Percentiles rank a stretch among this genome's conserved stretches.
Conservation (phyloP, 345 rosid species). For the Bretschneidera sinensis region DNA sequence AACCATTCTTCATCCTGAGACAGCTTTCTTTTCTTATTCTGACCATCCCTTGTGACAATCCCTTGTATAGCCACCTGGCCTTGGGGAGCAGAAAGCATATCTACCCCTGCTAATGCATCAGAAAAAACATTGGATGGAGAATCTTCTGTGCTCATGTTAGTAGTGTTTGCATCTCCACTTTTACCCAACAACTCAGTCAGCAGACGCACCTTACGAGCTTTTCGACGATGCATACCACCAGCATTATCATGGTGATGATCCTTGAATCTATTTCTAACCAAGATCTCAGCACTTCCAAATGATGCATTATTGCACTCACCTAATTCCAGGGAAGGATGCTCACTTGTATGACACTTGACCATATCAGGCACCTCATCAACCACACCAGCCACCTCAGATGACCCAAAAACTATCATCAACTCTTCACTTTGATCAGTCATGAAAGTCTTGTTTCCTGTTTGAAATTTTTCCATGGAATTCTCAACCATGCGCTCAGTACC, state of each 20-base stretch:
- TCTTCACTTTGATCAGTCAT: constrained; percentile 19
- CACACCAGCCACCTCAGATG: constrained; percentile 25
- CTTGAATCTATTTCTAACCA: constrained; percentile 18
- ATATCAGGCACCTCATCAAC: constrained; percentile 30
- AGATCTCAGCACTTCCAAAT: constrained; percentile 50
- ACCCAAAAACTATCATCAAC: constrained; percentile 23
- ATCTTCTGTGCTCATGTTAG: constrained; percentile 25
- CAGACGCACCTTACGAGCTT: constrained; percentile 60
- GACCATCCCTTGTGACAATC: constrained; percentile 21
- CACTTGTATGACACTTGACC: constrained; percentile 21
- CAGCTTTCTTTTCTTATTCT: constrained; percentile 54
- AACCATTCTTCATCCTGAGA: constrained; percentile 38
- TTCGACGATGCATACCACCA: constrained; percentile 49
- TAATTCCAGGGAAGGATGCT: constrained; percentile 28
- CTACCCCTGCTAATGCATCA: constrained; percentile 25
- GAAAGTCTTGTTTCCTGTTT: constrained; percentile 22
- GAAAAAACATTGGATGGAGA: constrained; percentile 26
- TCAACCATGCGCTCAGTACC: constrained; percentile 14
- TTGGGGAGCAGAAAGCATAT: constrained; percentile 18
- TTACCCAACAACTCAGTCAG: constrained; percentile 68
- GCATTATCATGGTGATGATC: constrained; percentile 1
- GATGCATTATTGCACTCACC: constrained; percentile 38
- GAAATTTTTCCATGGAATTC: constrained; percentile 17
- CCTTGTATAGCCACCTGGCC: constrained; percentile 16
- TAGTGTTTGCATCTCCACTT: constrained; percentile 25